These are phyloP conservation scores for Wickerhamiella nectarea DNA, from an alignment of 805 yeast genomes.

Conservation along the genomic window DNA sequence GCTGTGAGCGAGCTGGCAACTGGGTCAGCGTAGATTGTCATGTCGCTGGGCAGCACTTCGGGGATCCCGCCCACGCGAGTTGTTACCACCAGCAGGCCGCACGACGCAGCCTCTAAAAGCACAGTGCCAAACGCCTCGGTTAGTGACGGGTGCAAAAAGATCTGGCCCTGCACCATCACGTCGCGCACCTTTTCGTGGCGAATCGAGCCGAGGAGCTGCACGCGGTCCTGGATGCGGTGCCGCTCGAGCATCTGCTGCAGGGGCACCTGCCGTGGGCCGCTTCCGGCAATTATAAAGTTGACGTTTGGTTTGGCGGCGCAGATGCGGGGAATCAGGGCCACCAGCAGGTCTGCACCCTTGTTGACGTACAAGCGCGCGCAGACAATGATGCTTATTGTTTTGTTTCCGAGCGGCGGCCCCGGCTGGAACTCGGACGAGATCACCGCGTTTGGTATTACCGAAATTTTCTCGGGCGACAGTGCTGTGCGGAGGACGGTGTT, in stretches of 20 bases:
- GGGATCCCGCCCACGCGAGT: slow-evolving; percentile 97
- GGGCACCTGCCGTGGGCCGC: slow-evolving; percentile 90
- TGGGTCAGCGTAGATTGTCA: slow-evolving; percentile 86
- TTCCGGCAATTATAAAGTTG: slow-evolving; percentile 81
- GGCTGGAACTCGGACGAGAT: slow-evolving; percentile 60
- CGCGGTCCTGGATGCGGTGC: slow-evolving; percentile 73
- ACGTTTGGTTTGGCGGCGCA: slow-evolving; percentile 53
- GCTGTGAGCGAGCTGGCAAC: slow-evolving; percentile 69
- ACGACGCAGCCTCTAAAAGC: slow-evolving; percentile 91
- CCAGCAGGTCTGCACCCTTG: slow-evolving; percentile 84
- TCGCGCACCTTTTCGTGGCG: slow-evolving; percentile 87
- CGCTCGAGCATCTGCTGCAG: slow-evolving; percentile 90
- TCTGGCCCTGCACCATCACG: slow-evolving; percentile 86
- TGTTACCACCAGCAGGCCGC: slow-evolving; percentile 85
- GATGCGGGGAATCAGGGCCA: slow-evolving; percentile 72
- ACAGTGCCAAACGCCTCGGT: slow-evolving; percentile 98
- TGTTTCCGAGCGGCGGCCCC: slow-evolving; percentile 16
- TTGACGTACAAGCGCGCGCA: slow-evolving; percentile 89
- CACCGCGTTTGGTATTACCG: slow-evolving; percentile 97
- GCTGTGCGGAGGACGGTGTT: slow-evolving; percentile 83
- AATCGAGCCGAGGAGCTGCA: slow-evolving; percentile 70
- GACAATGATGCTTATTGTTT: slow-evolving; percentile 66
- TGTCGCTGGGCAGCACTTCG: slow-evolving; percentile 82
- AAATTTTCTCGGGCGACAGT: slow-evolving; percentile 59
- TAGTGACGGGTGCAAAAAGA: slow-evolving; percentile 81